Percentiles rank a stretch among this genome's conserved stretches.
Conservation (phyloP, 2,329 filamentous ascomycete species). For the Arthroderma sp. region DNA sequence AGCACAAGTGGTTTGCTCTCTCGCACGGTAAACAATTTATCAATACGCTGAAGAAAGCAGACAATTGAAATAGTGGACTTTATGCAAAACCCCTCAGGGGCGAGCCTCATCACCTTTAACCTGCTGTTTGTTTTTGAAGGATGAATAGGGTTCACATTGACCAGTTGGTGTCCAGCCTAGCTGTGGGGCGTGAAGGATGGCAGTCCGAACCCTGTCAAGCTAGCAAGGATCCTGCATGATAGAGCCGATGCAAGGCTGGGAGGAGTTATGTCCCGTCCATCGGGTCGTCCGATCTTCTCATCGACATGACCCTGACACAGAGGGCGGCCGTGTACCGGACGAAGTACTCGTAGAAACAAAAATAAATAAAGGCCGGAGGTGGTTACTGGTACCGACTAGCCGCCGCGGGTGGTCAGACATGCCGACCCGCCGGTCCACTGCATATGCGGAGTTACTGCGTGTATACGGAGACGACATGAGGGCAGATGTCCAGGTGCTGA, state of each 20-base stretch:
- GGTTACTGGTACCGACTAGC: neutral
- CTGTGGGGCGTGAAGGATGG: neutral
- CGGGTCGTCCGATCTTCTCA: too few relatives aligned
- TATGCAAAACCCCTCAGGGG: neutral
- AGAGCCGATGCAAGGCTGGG: neutral
- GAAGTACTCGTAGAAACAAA: too few relatives aligned
- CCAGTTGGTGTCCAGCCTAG: neutral
- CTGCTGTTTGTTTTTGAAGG: neutral
- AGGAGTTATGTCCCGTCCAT: neutral
- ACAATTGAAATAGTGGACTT: neutral
- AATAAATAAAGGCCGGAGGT: neutral
- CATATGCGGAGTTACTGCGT: too few relatives aligned
- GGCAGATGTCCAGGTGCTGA: too few relatives aligned
- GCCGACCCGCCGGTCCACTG: too few relatives aligned
- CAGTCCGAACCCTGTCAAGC: neutral
- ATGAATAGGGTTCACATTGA: neutral
- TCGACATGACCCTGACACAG: too few relatives aligned
- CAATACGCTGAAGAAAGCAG: neutral
- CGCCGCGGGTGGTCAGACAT: too few relatives aligned
- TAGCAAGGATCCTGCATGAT: neutral
- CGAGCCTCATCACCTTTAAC: neutral
- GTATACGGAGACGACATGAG: too few relatives aligned
- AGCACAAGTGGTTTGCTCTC: neutral
- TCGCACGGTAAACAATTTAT: neutral
- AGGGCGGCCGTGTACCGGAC: too few relatives aligned